A percentile compares a stretch with the other conserved stretches of the same genome.
phyloP scores from a whole-genome alignment of 2,329 filamentous ascomycete species.

The Bipolaris sorokiniana region DNA sequence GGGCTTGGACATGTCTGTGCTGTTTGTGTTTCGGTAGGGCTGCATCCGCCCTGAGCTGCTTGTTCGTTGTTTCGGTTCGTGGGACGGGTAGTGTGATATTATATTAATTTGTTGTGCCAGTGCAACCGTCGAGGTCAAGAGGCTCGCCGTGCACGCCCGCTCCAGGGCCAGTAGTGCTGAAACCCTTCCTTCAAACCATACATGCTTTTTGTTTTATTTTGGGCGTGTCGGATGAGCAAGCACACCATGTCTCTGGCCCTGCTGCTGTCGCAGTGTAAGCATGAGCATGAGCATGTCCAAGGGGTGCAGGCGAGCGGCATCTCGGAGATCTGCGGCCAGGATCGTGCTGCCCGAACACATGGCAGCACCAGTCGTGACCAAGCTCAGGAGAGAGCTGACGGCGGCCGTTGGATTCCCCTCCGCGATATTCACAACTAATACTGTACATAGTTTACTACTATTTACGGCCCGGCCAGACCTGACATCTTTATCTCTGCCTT shows the following conservation, averaged over 20 bases:
- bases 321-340: constrained; percentile 31
- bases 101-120: constrained; percentile 7
- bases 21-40: not conserved
- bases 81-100: not conserved
- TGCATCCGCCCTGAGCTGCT: not conserved
- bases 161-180: not conserved
- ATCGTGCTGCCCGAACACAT: constrained; percentile 20
- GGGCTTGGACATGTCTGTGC: not conserved
- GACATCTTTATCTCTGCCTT: constrained; percentile 11
- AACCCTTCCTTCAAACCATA: not conserved
- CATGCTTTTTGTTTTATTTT: not conserved
- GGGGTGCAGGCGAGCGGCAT: constrained; percentile 15
- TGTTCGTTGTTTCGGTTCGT: constrained; percentile 5
- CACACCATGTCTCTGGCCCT: not conserved
- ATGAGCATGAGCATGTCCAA: not conserved
- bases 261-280: too few species aligned
- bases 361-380: constrained; percentile 10
- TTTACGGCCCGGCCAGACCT: constrained; percentile 4
- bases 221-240: not conserved
- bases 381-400: constrained; percentile 24
- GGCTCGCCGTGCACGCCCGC: not conserved
- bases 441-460: not conserved
- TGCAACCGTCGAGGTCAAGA: constrained; percentile 8
- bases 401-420: constrained; percentile 3
- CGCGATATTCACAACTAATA: constrained; percentile 17